Base-by-base conservation (phyloP, 805 yeast species). In the Wickerhamomyces chaumierensis region DNA sequence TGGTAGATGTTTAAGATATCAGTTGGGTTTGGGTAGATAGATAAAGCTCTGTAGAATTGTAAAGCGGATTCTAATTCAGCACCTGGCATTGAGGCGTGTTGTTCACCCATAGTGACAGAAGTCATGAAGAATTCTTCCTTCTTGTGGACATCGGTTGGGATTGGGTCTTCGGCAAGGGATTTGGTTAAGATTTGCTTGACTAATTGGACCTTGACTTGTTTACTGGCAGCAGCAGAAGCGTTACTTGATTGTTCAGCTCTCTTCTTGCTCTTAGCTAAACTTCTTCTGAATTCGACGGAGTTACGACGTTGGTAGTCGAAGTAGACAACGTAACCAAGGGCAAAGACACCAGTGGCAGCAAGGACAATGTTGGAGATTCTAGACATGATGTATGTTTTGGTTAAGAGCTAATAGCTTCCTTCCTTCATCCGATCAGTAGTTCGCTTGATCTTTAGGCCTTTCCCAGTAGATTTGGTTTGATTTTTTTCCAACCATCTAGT, bases 21-120 rank as follows among this genome's bases (percentile, higher is more conserved):
- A 40, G 94, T 80, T 42, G 98, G 99, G 61, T 82, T 81, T 44
- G 98, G 97, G 62, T 88, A 90, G 37, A 87, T 88, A 33, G 85
- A 75, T 56, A 92, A 70, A 13, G 96, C 97, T 62, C 85, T 83
- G 74, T 92, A 92, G 72, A 87, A 92, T 48, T 80, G 73, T 49
- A 88, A 68, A 31, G 98, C 97, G 34, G 96, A 80, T 43, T 81
- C 85, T 46, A 81, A 62, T 59, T 82, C 85, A 48, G 73, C 71
- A 47, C 78, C 81, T 44, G 81, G 78, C 27, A 65, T 55, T 46
- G 73, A 66, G 46, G 85, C 74, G 49, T 83, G 67, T 59, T 80
- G 82, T 62, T 90, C 97, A 58, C 95, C 97, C 36, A 68, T 56
- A 43, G 86, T 81, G 40, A 90, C 88, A 60, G 84, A 87, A 45